These are phyloP conservation scores for Alnus glutinosa DNA, from an alignment of 306 rosid species.

Conservation along the genomic window DNA sequence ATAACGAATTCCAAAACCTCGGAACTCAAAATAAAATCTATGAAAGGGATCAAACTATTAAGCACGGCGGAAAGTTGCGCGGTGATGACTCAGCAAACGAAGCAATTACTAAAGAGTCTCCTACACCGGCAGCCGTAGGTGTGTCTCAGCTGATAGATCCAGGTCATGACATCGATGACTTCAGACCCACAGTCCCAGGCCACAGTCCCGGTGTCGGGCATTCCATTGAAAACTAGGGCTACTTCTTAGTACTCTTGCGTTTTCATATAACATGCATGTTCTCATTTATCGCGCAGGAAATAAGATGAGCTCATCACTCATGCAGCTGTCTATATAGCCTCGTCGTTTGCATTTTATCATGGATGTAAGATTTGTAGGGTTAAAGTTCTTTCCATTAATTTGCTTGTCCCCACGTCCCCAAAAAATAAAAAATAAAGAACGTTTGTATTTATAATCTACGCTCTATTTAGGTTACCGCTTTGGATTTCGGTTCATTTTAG, in stretches of 20 bases:
- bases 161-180: conserved; percentile 30
- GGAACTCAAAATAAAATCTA: conserved; percentile 13
- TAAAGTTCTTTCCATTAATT: no score
- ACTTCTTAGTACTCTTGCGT: background rate
- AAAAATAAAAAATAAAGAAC: no score
- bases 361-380: no score
- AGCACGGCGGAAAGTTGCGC: background rate
- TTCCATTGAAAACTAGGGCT: conserved; percentile 44
- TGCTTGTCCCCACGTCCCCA: no score
- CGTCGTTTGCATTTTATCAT: no score
- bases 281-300: background rate
- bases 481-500: no score
- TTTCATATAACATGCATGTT: background rate
- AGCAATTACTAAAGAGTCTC: conserved; percentile 10
- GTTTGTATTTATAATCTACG: no score
- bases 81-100: background rate
- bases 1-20: conserved; percentile 8
- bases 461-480: no score
- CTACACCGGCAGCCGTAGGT: conserved; percentile 24
- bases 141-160: conserved; percentile 28
- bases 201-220: conserved; percentile 83
- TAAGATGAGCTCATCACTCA: background rate
- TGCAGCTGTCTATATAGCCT: no score
- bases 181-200: conserved; percentile 71
- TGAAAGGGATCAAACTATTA: background rate